Evolutionary conservation across 495 filamentous ascomycete species (phyloP).

Genomic region (Penicillium malachiteum): DNA sequence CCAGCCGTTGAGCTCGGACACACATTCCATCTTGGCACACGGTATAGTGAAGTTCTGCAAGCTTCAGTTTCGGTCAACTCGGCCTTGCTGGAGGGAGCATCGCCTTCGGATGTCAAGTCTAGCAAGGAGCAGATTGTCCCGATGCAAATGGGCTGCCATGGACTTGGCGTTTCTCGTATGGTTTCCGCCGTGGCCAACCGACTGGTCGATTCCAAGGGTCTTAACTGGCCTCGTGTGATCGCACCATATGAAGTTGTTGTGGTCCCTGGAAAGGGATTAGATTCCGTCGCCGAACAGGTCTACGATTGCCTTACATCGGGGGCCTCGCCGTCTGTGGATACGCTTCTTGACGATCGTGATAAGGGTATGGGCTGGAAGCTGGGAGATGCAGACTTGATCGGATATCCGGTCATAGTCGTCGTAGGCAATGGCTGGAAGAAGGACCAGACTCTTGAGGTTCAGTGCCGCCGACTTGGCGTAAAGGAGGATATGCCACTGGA

Average conservation of each 20-base stretch:
- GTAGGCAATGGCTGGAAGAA: conserved; percentile 73
- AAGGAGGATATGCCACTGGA: conserved; percentile 47
- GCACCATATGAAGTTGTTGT: conserved; percentile 83
- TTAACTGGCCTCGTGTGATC: conserved; percentile 86
- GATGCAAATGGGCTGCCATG: conserved; percentile 94
- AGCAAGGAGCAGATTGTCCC: conserved; percentile 41
- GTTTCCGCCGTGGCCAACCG: conserved; percentile 79
- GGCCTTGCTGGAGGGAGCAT: conserved; percentile 21
- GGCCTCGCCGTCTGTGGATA: conserved; percentile 43
- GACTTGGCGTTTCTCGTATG: conserved; percentile 90
- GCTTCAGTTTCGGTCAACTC: conserved; percentile 53
- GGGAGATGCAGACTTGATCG: conserved; percentile 82
- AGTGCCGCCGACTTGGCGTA: conserved; percentile 63
- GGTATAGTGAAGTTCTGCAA: conserved; percentile 75
- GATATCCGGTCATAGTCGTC: conserved; percentile 79
- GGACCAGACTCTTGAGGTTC: conserved; percentile 66
- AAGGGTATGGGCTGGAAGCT: conserved; percentile 77
- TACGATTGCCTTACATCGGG: conserved; percentile 53
- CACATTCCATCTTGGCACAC: conserved; percentile 89
- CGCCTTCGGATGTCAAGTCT: conserved; percentile 10
- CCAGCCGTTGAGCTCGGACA: conserved; percentile 87
- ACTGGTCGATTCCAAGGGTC: conserved; percentile 67
- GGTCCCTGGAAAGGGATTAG: conserved; percentile 52
- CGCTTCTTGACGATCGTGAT: conserved; percentile 74
- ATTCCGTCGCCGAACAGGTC: conserved; percentile 52